Conservation (phyloP, 306 rosid genomes). For the Corylus americana region DNA sequence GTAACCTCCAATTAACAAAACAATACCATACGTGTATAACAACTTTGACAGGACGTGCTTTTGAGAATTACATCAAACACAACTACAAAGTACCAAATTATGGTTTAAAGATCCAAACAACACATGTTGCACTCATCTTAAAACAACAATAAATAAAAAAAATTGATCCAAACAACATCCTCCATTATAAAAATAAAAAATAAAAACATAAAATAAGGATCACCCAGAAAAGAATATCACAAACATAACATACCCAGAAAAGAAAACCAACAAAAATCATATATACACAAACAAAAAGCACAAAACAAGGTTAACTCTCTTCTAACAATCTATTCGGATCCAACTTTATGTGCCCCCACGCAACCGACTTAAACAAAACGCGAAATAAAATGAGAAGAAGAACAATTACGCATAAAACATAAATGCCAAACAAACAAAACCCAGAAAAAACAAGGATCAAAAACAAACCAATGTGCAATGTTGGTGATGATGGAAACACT, state of each 20-base stretch:
- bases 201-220: constrained; percentile 22
- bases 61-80: constrained; percentile 22
- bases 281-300: constrained; percentile 22
- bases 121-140: constrained; percentile 16
- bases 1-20: constrained; percentile 21
- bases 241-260: constrained; percentile 25
- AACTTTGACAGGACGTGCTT: constrained; percentile 28
- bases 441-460: constrained; percentile 39
- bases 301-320: constrained; percentile 25
- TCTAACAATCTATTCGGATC: constrained; percentile 40
- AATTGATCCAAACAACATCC: constrained; percentile 32
- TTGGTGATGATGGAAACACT: constrained; percentile 40
- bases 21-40: background rate
- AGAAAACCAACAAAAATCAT: constrained; percentile 20
- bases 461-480: constrained; percentile 50
- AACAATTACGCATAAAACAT: constrained; percentile 14
- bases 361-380: constrained; percentile 27
- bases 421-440: constrained; percentile 24
- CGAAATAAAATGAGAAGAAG: constrained; percentile 10
- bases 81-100: constrained; percentile 20
- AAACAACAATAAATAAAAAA: constrained; percentile 24
- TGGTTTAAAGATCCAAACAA: constrained; percentile 27
- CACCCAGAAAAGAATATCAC: constrained; percentile 24
- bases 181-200: constrained; percentile 21
- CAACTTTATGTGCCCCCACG: constrained; percentile 23